Evolutionary conservation across 192 early-diverging fungal genomes (phyloP).

Genomic region (Chytriomyces sp.): DNA sequence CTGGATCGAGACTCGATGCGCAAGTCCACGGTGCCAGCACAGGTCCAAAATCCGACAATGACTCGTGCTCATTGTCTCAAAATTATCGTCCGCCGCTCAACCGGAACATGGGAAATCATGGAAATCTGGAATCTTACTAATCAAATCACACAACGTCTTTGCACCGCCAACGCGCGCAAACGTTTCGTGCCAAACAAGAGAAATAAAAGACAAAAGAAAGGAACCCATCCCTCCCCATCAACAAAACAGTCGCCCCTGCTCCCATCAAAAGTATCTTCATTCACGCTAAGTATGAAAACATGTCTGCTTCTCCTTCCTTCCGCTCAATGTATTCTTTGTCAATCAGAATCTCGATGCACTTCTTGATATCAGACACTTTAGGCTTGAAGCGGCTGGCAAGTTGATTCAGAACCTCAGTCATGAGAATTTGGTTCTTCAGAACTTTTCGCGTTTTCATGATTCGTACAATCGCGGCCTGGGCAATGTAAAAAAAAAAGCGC

Average conservation of each 20-base stretch:
- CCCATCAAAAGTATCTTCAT: background rate
- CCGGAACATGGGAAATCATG: no score
- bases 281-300: slow-evolving; percentile 67
- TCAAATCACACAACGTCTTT: no score
- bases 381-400: slow-evolving; percentile 90
- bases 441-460: slow-evolving; percentile 98
- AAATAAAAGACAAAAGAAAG: background rate
- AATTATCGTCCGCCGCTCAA: no score
- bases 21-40: no score
- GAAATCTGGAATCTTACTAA: no score
- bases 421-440: slow-evolving; percentile 81
- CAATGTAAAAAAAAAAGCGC: slow-evolving; percentile 11
- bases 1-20: no score
- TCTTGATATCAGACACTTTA: slow-evolving; percentile 88
- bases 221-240: background rate
- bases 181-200: background rate
- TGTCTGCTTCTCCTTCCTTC: slow-evolving; percentile 78
- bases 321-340: slow-evolving; percentile 94
- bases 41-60: no score
- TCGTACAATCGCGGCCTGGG: slow-evolving; percentile 93
- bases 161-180: no score
- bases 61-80: no score
- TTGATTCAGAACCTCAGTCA: slow-evolving; percentile 88
- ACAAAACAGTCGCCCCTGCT: background rate
- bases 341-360: slow-evolving; percentile 91